Evolutionary conservation across 2,329 filamentous ascomycete genomes (phyloP).

Genomic region (Pseudovirgaria hyperparasitica): DNA sequence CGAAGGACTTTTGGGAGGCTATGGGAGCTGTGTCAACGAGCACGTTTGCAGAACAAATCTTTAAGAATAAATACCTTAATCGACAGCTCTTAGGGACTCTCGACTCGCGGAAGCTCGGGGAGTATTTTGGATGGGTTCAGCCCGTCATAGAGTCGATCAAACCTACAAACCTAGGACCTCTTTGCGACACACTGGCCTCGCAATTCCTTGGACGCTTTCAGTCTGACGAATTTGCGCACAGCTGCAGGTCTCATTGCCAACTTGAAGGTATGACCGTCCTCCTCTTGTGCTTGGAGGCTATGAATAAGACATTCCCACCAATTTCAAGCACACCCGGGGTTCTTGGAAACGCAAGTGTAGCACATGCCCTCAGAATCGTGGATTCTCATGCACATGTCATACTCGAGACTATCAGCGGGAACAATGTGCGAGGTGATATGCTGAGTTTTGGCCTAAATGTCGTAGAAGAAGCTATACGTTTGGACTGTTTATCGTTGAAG

Average conservation of each 20-base stretch:
- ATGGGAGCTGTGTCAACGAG: slow-evolving; percentile 70
- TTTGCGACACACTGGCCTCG: slow-evolving; percentile 65
- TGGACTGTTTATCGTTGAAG: slow-evolving; percentile 59
- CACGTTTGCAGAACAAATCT: slow-evolving; percentile 72
- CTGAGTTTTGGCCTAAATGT: slow-evolving; percentile 46
- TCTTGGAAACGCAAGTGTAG: slow-evolving; percentile 26
- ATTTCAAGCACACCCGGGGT: too few species aligned
- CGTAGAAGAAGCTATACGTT: slow-evolving; percentile 51
- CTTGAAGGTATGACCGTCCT: too few species aligned
- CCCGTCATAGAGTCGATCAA: slow-evolving; percentile 69
- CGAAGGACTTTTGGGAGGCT: slow-evolving; percentile 77
- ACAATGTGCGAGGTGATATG: slow-evolving; percentile 12
- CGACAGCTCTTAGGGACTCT: slow-evolving; percentile 49
- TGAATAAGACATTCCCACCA: too few species aligned
- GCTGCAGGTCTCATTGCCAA: slow-evolving; percentile 50
- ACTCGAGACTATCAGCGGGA: slow-evolving; percentile 17
- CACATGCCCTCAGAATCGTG: slow-evolving; percentile 52
- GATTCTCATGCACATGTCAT: slow-evolving; percentile 40
- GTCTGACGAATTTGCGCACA: slow-evolving; percentile 40
- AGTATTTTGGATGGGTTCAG: slow-evolving; percentile 64
- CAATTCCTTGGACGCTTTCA: slow-evolving; percentile 59
- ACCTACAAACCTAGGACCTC: slow-evolving; percentile 61
- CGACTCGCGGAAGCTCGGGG: too few species aligned
- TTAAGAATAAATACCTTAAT: slow-evolving; percentile 55
- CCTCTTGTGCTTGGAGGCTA: too few species aligned